Conservation (phyloP, 2,329 filamentous ascomycete genomes). For the Xylaria sp. region DNA sequence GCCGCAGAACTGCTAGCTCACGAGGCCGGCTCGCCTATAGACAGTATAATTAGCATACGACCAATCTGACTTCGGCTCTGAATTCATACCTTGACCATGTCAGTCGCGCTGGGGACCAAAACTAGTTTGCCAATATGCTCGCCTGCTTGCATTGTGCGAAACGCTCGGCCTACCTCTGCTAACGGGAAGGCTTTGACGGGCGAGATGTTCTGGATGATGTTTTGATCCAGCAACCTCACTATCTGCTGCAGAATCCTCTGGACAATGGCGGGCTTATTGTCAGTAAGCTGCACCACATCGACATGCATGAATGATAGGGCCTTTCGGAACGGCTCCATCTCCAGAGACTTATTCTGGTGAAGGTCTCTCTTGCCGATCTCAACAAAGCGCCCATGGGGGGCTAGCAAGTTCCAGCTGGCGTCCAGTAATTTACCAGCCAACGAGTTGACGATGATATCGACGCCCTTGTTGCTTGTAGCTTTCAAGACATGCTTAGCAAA, state of each 20-base stretch:
- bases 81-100: slow-evolving; percentile 22
- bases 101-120: slow-evolving; percentile 20
- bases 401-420: slow-evolving; percentile 28
- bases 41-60: not conserved
- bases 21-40: slow-evolving; percentile 24
- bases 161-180: slow-evolving; percentile 48
- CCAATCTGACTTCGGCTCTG: not conserved
- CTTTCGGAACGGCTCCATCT: slow-evolving; percentile 29
- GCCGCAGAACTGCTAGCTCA: not conserved
- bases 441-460: slow-evolving; percentile 42
- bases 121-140: slow-evolving; percentile 56
- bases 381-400: slow-evolving; percentile 34
- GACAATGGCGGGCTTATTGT: slow-evolving; percentile 14
- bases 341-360: slow-evolving; percentile 26
- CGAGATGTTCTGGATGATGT: slow-evolving; percentile 34
- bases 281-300: slow-evolving; percentile 4
- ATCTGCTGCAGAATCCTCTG: slow-evolving; percentile 19
- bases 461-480: slow-evolving; percentile 29
- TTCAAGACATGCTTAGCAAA: slow-evolving; percentile 29
- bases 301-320: slow-evolving; percentile 23
- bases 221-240: slow-evolving; percentile 19
- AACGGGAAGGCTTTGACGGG: slow-evolving; percentile 45
- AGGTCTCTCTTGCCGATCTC: slow-evolving; percentile 40
- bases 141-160: slow-evolving; percentile 55
- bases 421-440: slow-evolving; percentile 34